Evolutionary conservation across 306 rosid species (phyloP), one percentile per base, ranked within the genome.

Genomic region (Prosopis cineraria): DNA sequence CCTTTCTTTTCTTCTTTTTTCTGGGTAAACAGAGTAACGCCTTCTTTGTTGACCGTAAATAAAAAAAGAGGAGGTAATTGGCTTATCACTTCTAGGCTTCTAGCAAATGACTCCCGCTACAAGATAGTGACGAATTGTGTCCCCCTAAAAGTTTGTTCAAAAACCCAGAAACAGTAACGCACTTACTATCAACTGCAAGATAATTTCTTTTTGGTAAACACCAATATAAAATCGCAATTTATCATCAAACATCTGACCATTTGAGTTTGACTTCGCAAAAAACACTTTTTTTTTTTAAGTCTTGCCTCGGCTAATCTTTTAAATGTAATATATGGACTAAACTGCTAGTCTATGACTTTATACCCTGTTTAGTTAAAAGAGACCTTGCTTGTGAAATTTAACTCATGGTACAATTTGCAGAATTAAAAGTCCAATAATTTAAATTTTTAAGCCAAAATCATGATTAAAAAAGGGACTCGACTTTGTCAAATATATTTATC

Each of bases 401-500:
- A 25, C 60, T 66, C 68, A 60, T 55, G n/a, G 33, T 12, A 50
- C 17, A 72, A n/a, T 55, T 20, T 39, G 44, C 65, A 75, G 70
- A 75, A n/a, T n/a, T n/a, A n/a, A n/a, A 79, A 40, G 72, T 41
- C 72, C 64, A 67, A 71, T 78, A 66, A 82, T 79, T 79, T 85
- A 75, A 75, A 76, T 66, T 76, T 70, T 56, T 67, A 78, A 75
- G 76, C n/a, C 40, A 82, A 71, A 56, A 43, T 37, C 39, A 50
- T 20, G 58, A 79, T 63, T 22, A 56, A 66, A 75, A 65, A 65
- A 4, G 27, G 55, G 3, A 4, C 22, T 7, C 16, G 72, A 43
- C 29, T 78, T 84, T 80, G 66, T 73, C 75, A 68, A 48, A 19
- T 31, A 48, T n/a, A 30, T 29, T 39, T 50, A 22, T 39, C 3